These are phyloP conservation scores for Inga laurina DNA, from an alignment of 306 rosid species.

Conservation along the genomic window DNA sequence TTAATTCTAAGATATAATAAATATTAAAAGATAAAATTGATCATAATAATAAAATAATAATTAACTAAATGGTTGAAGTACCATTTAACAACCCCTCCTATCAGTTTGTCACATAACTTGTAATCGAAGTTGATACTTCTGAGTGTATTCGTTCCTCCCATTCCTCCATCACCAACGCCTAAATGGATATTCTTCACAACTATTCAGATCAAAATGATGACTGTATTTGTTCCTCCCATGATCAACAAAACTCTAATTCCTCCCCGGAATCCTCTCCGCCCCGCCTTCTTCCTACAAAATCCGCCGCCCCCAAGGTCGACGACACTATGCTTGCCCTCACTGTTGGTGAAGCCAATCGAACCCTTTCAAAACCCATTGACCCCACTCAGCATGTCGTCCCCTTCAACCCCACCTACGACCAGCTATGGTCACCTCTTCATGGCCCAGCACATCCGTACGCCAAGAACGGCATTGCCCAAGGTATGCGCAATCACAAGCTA, in stretches of 20 bases:
- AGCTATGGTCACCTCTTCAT: conserved; percentile 87
- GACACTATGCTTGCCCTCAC: too few relatives aligned
- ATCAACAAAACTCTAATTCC: conserved; percentile 51
- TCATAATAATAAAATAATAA: too few relatives aligned
- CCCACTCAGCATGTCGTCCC: conserved; percentile 71
- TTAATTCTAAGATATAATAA: too few relatives aligned
- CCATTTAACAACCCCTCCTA: too few relatives aligned
- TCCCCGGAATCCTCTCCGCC: conserved; percentile 73
- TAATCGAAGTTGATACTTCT: background rate
- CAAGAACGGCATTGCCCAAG: conserved; percentile 90
- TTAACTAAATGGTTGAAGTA: too few relatives aligned
- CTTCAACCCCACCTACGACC: conserved; percentile 91
- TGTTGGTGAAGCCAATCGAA: too few relatives aligned
- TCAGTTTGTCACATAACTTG: background rate
- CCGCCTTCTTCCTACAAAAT: conserved; percentile 12
- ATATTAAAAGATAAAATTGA: too few relatives aligned
- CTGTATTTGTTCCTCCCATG: conserved; percentile 18
- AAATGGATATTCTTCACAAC: conserved; percentile 74
- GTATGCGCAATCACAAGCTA: conserved; percentile 95
- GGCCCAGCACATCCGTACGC: conserved; percentile 97
- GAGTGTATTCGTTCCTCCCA: background rate
- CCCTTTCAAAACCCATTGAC: conserved; percentile 59
- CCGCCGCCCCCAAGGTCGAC: too few relatives aligned
- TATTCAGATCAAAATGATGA: conserved; percentile 59
- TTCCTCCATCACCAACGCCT: background rate